Evolutionary conservation across 371 early-diverging fungal species (phyloP).

Genomic region (Cokeromyces recurvatus): DNA sequence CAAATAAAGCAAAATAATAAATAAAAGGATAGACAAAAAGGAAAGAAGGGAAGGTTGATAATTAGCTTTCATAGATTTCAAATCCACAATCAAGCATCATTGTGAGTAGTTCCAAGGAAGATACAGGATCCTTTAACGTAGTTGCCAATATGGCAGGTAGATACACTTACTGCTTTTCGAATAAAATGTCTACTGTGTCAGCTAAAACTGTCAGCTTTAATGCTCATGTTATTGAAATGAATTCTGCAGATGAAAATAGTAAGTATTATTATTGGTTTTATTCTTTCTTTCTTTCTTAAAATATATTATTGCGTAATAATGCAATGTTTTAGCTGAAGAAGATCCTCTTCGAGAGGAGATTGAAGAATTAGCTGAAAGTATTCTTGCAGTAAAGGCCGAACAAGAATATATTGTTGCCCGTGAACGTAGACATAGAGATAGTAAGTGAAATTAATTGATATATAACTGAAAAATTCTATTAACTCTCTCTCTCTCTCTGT

Average conservation of each 20-base stretch:
- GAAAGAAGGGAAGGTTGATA: no score
- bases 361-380: conserved; percentile 58
- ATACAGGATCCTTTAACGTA: conserved; percentile 51
- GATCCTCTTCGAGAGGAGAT: conserved; percentile 69
- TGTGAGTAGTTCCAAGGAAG: conserved; percentile 38
- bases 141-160: conserved; percentile 52
- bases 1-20: not conserved
- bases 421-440: conserved; percentile 66
- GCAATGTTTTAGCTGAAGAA: conserved; percentile 28
- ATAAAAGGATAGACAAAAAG: no score
- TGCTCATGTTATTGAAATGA: conserved; percentile 31
- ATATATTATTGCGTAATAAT: no score
- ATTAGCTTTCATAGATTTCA: conserved; percentile 38
- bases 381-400: conserved; percentile 65
- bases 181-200: conserved; percentile 47
- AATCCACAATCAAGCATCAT: conserved; percentile 48
- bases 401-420: conserved; percentile 71
- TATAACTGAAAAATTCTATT: not conserved
- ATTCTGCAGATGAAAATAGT: conserved; percentile 21
- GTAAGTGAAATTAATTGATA: conserved; percentile 38
- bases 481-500: no score
- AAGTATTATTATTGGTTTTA: not conserved
- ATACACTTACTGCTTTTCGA: conserved; percentile 77
- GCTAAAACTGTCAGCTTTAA: conserved; percentile 57
- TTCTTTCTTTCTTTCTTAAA: not conserved